A percentile compares a stretch with the other conserved stretches of the same genome.
Evolutionary conservation across 1,139 yeast genomes (phyloP).

Genomic region (Pichia sp.): DNA sequence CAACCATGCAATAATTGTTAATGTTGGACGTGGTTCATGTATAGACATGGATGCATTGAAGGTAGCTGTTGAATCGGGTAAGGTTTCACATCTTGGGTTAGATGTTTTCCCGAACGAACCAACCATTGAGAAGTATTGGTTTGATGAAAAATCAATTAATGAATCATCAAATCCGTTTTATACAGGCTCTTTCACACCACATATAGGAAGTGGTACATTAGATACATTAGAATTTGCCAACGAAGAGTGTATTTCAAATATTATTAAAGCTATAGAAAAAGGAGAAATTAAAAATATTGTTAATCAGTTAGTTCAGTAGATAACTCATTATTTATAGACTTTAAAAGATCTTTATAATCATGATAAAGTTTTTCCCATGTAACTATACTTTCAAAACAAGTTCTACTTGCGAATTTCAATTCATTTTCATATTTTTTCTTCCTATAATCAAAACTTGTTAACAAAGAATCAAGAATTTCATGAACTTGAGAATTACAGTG

Average conservation of each 20-base stretch:
- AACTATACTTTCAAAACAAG: conserved; percentile 14
- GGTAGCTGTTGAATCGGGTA: conserved; percentile 59
- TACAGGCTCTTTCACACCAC: conserved; percentile 63
- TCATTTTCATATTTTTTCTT: neutral
- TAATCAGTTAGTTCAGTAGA: conserved; percentile 4
- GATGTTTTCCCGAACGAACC: conserved; percentile 80
- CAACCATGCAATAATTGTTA: conserved; percentile 59
- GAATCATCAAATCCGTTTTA: conserved; percentile 2
- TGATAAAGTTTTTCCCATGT: conserved; percentile 26
- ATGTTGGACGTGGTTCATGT: conserved; percentile 73
- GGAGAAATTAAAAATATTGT: conserved; percentile 22
- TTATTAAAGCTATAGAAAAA: conserved; percentile 34
- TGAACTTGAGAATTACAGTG: neutral
- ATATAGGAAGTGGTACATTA: conserved; percentile 65
- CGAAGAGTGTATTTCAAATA: conserved; percentile 40
- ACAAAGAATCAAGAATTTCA: conserved; percentile 8
- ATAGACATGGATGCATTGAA: conserved; percentile 70
- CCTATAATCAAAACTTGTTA: neutral
- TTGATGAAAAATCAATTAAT: conserved; percentile 4
- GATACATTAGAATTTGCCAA: conserved; percentile 46
- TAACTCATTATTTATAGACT: neutral
- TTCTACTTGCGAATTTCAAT: conserved; percentile 2
- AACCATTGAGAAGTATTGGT: conserved; percentile 33
- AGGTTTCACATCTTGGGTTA: conserved; percentile 65
- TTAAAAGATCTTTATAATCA: conserved; percentile 14